Evolutionary conservation across 805 yeast species (phyloP).

Genomic region (Spathaspora girioi): DNA sequence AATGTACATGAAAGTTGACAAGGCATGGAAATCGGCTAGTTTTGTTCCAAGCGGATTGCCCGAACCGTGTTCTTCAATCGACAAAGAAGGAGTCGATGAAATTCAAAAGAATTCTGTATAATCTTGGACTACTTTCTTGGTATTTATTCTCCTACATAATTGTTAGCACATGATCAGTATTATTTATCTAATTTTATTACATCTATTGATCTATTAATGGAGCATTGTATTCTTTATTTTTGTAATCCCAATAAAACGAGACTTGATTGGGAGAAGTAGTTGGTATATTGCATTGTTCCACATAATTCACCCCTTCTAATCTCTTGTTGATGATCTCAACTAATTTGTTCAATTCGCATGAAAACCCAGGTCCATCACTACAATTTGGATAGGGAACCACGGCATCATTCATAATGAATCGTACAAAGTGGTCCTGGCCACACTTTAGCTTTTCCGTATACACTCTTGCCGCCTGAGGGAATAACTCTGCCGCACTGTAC

Average conservation of each 20-base stretch:
- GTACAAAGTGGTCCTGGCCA: constrained; percentile 24
- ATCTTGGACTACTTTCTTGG: background rate
- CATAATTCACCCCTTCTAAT: constrained; percentile 21
- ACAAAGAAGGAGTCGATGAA: background rate
- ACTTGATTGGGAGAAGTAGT: constrained; percentile 19
- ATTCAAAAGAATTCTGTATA: background rate
- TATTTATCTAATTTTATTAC: background rate
- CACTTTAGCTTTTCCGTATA: constrained; percentile 34
- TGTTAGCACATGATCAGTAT: background rate
- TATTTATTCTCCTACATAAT: no score
- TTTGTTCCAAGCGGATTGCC: constrained; percentile 25
- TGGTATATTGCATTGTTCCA: constrained; percentile 22
- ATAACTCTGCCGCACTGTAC: constrained; percentile 39
- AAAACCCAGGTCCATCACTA: constrained; percentile 38
- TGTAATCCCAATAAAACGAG: constrained; percentile 41
- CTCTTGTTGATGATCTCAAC: constrained; percentile 24
- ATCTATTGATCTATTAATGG: constrained; percentile 6
- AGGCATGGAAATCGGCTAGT: constrained; percentile 30
- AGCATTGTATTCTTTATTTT: constrained; percentile 4
- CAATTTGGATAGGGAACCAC: constrained; percentile 34
- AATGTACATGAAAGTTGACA: constrained; percentile 28
- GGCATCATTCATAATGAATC: constrained; percentile 37
- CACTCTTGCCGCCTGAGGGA: constrained; percentile 40
- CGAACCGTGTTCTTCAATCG: background rate
- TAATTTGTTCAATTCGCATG: constrained; percentile 34